Evolutionary conservation across 2,329 filamentous ascomycete genomes (phyloP).

Genomic region (Apiospora koreana): DNA sequence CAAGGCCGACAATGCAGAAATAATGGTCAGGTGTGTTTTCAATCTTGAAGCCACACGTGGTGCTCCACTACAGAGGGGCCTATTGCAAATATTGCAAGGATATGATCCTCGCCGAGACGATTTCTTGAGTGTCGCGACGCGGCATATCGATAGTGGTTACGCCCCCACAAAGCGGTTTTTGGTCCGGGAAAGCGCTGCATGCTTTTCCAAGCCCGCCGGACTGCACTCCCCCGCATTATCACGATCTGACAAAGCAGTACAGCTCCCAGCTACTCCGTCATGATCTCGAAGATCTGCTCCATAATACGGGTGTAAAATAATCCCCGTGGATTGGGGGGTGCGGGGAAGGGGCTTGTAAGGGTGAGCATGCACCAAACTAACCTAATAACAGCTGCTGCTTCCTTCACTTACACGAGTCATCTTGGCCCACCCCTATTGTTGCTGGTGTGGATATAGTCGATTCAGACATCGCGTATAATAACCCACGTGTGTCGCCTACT

Average conservation of each 20-base stretch:
- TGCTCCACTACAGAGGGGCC: neutral
- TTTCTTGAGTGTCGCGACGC: neutral
- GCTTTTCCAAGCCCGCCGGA: neutral
- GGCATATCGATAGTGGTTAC: neutral
- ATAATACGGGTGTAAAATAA: conserved; percentile 4
- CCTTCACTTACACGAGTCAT: neutral
- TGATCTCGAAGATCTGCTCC: neutral
- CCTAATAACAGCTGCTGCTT: neutral
- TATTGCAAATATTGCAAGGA: neutral
- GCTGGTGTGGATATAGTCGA: neutral
- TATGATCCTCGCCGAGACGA: neutral
- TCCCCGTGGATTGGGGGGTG: neutral
- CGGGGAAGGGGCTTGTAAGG: neutral
- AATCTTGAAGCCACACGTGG: neutral
- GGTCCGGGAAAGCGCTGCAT: neutral
- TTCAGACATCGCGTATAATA: neutral
- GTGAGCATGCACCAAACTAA: neutral
- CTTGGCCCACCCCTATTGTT: neutral
- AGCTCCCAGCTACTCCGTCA: neutral
- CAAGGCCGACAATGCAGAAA: neutral
- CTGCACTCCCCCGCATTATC: neutral
- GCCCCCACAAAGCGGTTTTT: neutral
- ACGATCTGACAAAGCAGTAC: neutral
- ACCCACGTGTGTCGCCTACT: neutral
- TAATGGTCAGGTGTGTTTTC: neutral